These are phyloP conservation scores for Candida fluviatilis DNA, from an alignment of 805 yeast species.

Conservation along the genomic window DNA sequence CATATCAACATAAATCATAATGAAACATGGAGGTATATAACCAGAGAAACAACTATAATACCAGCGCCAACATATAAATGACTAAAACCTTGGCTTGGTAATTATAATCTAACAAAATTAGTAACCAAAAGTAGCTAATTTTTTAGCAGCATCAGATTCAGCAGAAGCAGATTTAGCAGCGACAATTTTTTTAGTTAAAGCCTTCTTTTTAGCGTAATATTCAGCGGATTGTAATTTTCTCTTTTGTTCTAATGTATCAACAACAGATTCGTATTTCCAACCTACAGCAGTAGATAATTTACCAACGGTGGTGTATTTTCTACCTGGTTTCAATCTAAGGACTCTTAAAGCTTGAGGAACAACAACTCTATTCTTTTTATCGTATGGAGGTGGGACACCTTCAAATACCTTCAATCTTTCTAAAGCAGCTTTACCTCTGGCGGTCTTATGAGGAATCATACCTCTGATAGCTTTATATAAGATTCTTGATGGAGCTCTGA, in stretches of 20 bases:
- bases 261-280: slow-evolving; percentile 99
- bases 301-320: slow-evolving; percentile 98
- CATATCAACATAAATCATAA: neutral
- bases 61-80: neutral
- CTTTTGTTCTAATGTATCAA: slow-evolving; percentile 97
- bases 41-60: neutral
- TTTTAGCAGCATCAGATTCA: slow-evolving; percentile 84
- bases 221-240: slow-evolving; percentile 98
- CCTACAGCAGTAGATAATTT: slow-evolving; percentile 96
- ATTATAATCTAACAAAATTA: slow-evolving; percentile 41
- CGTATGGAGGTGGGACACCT: slow-evolving; percentile 99
- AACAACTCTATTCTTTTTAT: slow-evolving; percentile 99
- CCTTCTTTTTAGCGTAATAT: slow-evolving; percentile 97
- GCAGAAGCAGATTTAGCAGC: slow-evolving; percentile 86
- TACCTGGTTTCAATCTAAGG: slow-evolving; percentile 98
- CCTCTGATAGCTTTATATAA: slow-evolving; percentile 99
- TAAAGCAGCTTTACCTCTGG: slow-evolving; percentile 99
- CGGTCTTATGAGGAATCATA: slow-evolving; percentile 99
- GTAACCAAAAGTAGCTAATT: slow-evolving; percentile 97
- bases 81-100: neutral
- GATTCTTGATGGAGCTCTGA: slow-evolving; percentile 99
- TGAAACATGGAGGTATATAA: neutral
- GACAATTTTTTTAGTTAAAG: slow-evolving; percentile 86
- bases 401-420: slow-evolving; percentile 99
- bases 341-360: slow-evolving; percentile 99